Evolutionary conservation across 2,329 filamentous ascomycete genomes (phyloP), one percentile per base, ranked within the genome.

Genomic region (Furcasterigmium sp.): DNA sequence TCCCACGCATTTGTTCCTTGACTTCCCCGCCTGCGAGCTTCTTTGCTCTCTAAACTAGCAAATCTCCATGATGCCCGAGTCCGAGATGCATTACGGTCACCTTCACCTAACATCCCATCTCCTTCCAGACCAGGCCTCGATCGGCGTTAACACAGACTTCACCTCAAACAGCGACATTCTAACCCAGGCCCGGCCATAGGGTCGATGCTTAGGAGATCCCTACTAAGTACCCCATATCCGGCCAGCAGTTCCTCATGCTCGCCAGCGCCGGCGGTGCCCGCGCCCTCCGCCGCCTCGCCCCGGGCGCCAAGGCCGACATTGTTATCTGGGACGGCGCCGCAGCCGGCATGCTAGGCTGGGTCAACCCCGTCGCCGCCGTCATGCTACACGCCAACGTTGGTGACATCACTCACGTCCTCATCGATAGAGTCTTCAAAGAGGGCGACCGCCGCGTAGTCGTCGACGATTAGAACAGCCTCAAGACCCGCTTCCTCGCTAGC

Each of bases 31-130:
- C 10, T 58, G 59, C 0, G 43, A 56, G 3, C 58, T 75, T 1
- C 64, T 80, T 1, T 70, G 72, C 13, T 42, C 55, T 0, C 64
- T 65, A 3, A 72, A 79, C 55, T 68, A 78, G 35, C 72, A 72
- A 56, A 56, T 80, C 30, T 75, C 73, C 38, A 75, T 74, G 45
- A 80, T 76, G 0, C 73, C 75, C 1, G 78, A 81, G 51, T 75
- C 72, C 0, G 76, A 80, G 51, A 71, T 76, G 64, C 72, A 77
- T 53, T 79, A 71, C 55, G 76, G 76, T 15, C 72, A 76, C 50
- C 62, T 57, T 1, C 70, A 78, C 43, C 61, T 63, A 1, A 52
- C 56, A 25, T 63, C 59, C 18, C 61, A 70, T 42, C 52, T 62
- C 10, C 59, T 70, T 29, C 64, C 64, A 20, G 75, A 80, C 50